Evolutionary conservation across 2,329 filamentous ascomycete species (phyloP).

Genomic region (Sarocladiaceae sp.): DNA sequence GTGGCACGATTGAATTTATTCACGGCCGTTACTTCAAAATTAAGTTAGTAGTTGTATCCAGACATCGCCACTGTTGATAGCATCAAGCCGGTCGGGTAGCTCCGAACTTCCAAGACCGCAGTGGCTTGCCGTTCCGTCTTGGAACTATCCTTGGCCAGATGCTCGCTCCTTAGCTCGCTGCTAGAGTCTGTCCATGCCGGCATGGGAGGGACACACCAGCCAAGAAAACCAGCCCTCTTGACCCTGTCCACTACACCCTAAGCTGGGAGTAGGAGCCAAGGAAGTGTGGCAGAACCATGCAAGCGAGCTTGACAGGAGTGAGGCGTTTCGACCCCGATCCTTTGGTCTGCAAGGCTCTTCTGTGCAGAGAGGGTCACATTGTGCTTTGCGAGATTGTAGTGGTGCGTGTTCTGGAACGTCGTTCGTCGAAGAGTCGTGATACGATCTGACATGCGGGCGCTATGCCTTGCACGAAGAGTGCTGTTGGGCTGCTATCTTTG

Average conservation of each 20-base stretch:
- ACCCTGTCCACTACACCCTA: too few relatives aligned
- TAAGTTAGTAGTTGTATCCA: too few relatives aligned
- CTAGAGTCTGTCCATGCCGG: too few relatives aligned
- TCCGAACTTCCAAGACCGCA: slow-evolving; percentile 5
- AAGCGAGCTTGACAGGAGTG: neutral
- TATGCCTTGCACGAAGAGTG: neutral
- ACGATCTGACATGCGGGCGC: neutral
- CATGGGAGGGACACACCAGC: too few relatives aligned
- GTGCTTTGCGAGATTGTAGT: neutral
- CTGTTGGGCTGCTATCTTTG: neutral
- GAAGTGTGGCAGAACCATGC: too few relatives aligned
- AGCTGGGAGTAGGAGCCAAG: too few relatives aligned
- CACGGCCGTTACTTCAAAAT: too few relatives aligned
- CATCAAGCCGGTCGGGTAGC: neutral
- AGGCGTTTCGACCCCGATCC: neutral
- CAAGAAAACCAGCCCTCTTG: too few relatives aligned
- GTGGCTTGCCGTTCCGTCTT: slow-evolving; percentile 1
- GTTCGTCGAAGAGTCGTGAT: neutral
- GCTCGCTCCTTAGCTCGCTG: too few relatives aligned
- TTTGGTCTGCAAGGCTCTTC: too few relatives aligned
- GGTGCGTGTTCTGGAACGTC: slow-evolving; percentile 2
- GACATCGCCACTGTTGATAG: neutral
- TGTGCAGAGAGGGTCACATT: neutral
- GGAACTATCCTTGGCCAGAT: slow-evolving; percentile 2
- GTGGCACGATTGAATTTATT: too few relatives aligned